Percentiles rank a stretch among this genome's conserved stretches.
Conservation (phyloP, 1,139 yeast genomes). For the Sugiyamaella novakii region DNA sequence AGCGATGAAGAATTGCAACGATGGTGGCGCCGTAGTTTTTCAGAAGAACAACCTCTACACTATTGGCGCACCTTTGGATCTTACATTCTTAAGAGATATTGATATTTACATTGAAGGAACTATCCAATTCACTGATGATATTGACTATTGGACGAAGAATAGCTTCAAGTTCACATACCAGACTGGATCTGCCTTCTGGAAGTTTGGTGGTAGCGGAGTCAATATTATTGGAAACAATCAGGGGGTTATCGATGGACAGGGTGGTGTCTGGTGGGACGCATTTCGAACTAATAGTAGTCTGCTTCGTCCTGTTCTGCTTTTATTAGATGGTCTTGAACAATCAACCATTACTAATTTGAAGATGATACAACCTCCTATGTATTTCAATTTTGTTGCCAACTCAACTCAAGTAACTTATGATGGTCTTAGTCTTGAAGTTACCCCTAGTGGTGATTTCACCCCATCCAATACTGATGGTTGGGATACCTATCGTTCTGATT, state of each 20-base stretch:
- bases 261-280: constrained; percentile 7
- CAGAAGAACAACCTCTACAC: constrained; percentile 10
- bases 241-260: constrained; percentile 14
- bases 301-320: constrained; percentile 2
- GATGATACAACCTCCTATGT: constrained; percentile 8
- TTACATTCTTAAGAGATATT: constrained; percentile 14
- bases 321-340: constrained; percentile 8
- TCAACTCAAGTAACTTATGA: constrained; percentile 8
- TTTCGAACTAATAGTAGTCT: constrained; percentile 4
- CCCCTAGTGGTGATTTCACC: constrained; percentile 9
- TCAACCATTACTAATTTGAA: constrained; percentile 7
- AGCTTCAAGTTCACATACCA: constrained; percentile 9
- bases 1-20: constrained; percentile 9
- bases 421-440: constrained; percentile 5
- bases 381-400: constrained; percentile 9
- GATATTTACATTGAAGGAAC: constrained; percentile 12
- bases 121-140: constrained; percentile 10
- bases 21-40: constrained; percentile 13
- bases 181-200: constrained; percentile 14
- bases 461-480: constrained; percentile 11
- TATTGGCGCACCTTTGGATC: constrained; percentile 12
- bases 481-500: constrained; percentile 8
- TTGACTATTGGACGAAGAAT: constrained; percentile 6
- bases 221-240: constrained; percentile 8
- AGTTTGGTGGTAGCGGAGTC: constrained; percentile 13